Conservation (phyloP, 805 yeast genomes). For the Scheffersomyces ergatensis region DNA sequence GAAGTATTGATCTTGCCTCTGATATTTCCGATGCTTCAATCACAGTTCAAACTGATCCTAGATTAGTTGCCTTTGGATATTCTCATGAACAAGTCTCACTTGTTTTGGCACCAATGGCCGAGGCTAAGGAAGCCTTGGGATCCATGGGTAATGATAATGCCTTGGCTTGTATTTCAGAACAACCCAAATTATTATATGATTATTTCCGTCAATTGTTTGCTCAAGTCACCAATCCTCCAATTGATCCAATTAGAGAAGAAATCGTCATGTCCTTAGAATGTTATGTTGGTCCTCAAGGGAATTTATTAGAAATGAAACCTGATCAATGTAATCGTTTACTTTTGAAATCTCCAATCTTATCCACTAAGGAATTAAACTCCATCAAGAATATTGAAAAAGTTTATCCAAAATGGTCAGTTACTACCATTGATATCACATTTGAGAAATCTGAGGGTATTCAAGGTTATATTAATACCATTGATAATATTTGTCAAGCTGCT, state of each 20-base stretch:
- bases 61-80: conserved; percentile 85
- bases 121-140: conserved; percentile 92
- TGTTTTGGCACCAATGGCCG: conserved; percentile 92
- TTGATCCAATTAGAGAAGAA: conserved; percentile 95
- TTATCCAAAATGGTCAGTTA: conserved; percentile 84
- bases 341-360: conserved; percentile 78
- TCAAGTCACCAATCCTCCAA: conserved; percentile 98
- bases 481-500: conserved; percentile 84
- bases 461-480: conserved; percentile 83
- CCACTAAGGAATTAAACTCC: conserved; percentile 72
- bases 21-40: conserved; percentile 9
- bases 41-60: conserved; percentile 75
- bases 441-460: conserved; percentile 75
- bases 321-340: conserved; percentile 86
- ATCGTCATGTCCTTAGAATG: conserved; percentile 97
- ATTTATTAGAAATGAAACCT: conserved; percentile 87
- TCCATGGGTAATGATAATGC: conserved; percentile 99
- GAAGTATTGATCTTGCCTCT: conserved; percentile 26
- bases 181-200: conserved; percentile 86
- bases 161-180: conserved; percentile 89
- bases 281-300: conserved; percentile 98
- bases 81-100: conserved; percentile 89
- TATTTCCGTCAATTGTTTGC: conserved; percentile 96
- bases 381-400: conserved; percentile 67
- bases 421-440: conserved; percentile 85